Base-by-base conservation (phyloP, 345 rosid species). In the Gossypium sturtianum region DNA sequence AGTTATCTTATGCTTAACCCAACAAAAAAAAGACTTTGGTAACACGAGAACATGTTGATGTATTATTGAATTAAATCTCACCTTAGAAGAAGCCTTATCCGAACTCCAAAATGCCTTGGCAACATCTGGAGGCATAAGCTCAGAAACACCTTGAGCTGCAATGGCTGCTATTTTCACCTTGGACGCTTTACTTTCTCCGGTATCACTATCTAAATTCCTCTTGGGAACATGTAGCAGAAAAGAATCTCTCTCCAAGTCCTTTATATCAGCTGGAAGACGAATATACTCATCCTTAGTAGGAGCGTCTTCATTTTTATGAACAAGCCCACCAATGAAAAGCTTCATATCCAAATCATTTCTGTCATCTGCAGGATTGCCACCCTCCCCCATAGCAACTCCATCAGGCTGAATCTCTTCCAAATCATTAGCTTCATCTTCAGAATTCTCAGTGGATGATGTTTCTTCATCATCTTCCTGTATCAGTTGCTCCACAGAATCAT, bases 91-190 rank as follows among this genome's bases (percentile, higher is more conserved):
- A 85, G 86, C 84, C 77, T 84, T 91, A 68, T 91, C 91, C 19
- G 87, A 75, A 81, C 86, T 80, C 93, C 88, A 92, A 78, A 94
- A 89, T 74, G 90, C 91, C 85, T 91, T 89, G 59, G 96, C 93
- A 77, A 92, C 83, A 71, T 91, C 98, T 71, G 97, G 77, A 79
- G 99, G 97, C 97, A 95, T 91, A 80, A 95, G 87, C 81, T 92
- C 96, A 56, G 97, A 89, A 65, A 93, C 82, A 74, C 96, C 89
- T 83, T 87, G 90, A 74, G 98, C 90, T 77, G 93, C 91, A 75
- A 91, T 65, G 62, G 94, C 89, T 76, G 92, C 89, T 76, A 90
- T 82, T 85, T 87, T 89, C 78, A 85, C 82, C 84, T 81, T 87
- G 13, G 91, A 85, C 15, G 80, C 76, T 75, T 80, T 83, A 69